These are phyloP conservation scores for Amborella trichopoda DNA, from an alignment of 164 flowering plant genomes.

Conservation along the genomic window DNA sequence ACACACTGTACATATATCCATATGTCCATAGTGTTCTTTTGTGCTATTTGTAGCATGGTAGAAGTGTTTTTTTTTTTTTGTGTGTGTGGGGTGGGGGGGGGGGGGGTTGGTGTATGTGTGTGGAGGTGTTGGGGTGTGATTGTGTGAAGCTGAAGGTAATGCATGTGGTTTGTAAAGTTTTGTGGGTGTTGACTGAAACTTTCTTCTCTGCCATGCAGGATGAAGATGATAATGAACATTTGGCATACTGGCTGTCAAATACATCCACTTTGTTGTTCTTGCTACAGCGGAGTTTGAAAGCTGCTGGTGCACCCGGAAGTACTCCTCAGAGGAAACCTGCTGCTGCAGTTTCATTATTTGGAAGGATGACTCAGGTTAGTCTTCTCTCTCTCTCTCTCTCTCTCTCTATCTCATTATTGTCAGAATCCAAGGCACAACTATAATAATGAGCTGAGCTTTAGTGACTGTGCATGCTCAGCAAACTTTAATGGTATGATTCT, in stretches of 20 bases:
- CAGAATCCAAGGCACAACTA: no score
- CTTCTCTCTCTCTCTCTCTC: background rate
- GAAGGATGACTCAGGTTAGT: conserved; percentile 67
- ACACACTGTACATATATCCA: no score
- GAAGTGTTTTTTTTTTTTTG: no score
- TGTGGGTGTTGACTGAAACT: background rate
- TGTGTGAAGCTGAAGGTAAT: no score
- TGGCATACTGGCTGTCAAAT: conserved; percentile 95
- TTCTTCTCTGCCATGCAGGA: conserved; percentile 30
- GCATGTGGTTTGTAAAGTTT: no score
- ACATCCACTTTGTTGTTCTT: conserved; percentile 76
- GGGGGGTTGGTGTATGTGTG: no score
- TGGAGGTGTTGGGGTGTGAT: no score
- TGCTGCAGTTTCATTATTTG: conserved; percentile 67
- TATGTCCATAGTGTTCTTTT: no score
- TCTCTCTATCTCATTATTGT: background rate
- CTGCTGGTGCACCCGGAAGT: conserved; percentile 41
- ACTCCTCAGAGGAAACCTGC: conserved; percentile 45
- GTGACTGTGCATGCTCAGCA: no score
- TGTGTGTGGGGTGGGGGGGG: no score
- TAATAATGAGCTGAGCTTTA: no score
- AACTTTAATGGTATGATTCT: background rate
- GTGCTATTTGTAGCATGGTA: no score
- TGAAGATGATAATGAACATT: conserved; percentile 72
- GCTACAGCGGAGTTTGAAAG: conserved; percentile 71